Base-by-base conservation (phyloP, 257 asterid genomes). In the Solanum arcanum region DNA sequence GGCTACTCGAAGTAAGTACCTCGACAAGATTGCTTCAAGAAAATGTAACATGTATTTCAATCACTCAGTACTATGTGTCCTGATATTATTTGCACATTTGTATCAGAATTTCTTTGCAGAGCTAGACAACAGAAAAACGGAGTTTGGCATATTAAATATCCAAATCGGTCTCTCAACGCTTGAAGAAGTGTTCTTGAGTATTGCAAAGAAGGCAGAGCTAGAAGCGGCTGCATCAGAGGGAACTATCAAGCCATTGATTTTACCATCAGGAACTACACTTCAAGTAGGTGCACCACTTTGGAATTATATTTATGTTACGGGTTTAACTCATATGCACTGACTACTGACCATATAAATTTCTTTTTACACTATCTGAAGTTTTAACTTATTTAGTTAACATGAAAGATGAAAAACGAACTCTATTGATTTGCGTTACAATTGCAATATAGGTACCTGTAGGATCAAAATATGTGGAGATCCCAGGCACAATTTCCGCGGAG, bases 131-230 rank as follows among this genome's bases (percentile, higher is more conserved):
- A 86, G 89, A 64, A 78, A 73, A 21, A 16, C 41, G 20, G 88
- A 90, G 76, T 88, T 90, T 33, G 89, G 92, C 31, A 90, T 90
- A 83, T 64, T 85, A 60, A 88, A 83, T 41, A 84, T 90, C 88
- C 92, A 90, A 29, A 69, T 89, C 1, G 89, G 91, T 20, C 85
- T 90, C 9, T 87, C 91, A n/a, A 90, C 91, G 2, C 92, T 90
- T 1, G 92, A 90, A 87, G 92, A 87, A 68, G 92, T 90, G 72
- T 90, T 90, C 88, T 86, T 90, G 87, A 90, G 52, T 46, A 84
- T 90, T 52, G 91, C 87, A 64, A 83, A 87, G 87, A 86, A 77
- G 87, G 90, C 92, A 83, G 92, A 87, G 62, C 90, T 87, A 39
- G 91, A 90, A 56, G 12, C 33, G 4, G 84, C 86, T 75, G 69